Conservation (phyloP, 208 protist species). For the Trichomonas tenax region DNA sequence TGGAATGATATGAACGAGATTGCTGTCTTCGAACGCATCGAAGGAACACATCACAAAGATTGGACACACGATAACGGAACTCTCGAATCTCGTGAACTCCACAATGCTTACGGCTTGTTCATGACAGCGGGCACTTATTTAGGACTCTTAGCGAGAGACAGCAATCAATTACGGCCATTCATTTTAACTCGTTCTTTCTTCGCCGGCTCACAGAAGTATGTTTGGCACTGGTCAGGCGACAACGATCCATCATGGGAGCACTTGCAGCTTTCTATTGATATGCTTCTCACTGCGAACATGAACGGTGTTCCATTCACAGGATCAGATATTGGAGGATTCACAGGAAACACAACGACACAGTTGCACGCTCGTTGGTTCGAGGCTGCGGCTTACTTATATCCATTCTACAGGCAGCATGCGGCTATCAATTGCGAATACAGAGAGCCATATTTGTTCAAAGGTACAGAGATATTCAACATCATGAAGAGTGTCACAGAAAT, state of each 20-base stretch:
- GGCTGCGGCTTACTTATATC: constrained; percentile 64
- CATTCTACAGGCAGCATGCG: constrained; percentile 88
- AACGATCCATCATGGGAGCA: constrained; percentile 83
- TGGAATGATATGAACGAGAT: constrained; percentile 99
- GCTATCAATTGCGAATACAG: constrained; percentile 80
- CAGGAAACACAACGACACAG: constrained; percentile 70
- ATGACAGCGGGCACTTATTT: constrained; percentile 37
- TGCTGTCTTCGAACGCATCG: constrained; percentile 76
- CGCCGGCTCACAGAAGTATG: constrained; percentile 84
- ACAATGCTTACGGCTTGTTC: constrained; percentile 88
- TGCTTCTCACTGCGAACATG: constrained; percentile 77
- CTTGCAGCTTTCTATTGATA: constrained; percentile 69
- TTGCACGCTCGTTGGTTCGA: constrained; percentile 91
- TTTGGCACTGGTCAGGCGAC: constrained; percentile 90
- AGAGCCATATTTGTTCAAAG: constrained; percentile 75
- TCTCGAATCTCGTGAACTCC: constrained; percentile 74
- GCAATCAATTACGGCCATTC: constrained; percentile 61
- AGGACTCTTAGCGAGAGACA: neutral
- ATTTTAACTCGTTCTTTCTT: constrained; percentile 94
- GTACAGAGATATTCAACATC: too few relatives aligned
- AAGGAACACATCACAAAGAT: constrained; percentile 77
- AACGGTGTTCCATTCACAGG: constrained; percentile 80
- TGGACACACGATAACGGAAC: constrained; percentile 54
- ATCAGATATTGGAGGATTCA: constrained; percentile 91
- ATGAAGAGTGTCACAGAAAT: too few relatives aligned